Base-by-base conservation (phyloP, 139 green algal species). In the Coelastrella sp. region DNA sequence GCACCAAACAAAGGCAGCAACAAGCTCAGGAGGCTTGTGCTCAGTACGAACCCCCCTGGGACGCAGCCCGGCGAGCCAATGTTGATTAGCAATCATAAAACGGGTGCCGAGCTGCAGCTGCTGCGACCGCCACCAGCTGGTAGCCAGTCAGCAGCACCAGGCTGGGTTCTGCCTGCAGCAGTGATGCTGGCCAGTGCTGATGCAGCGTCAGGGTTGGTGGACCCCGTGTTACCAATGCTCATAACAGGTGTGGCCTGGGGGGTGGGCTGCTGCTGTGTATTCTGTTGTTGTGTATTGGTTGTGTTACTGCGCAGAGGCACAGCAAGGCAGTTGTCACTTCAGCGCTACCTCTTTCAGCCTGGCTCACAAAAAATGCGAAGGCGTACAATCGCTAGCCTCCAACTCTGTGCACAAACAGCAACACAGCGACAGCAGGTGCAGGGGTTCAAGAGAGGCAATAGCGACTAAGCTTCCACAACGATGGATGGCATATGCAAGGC, bases 11-110 rank as follows among this genome's bases (percentile, higher is more conserved):
- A 83, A 68, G 88, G 87, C 76, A 54, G 5, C 14, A 76, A 68
- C 73, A 89, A 60, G 58, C 91, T 84, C 7, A 76, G 92, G 89
- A 74, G 92, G 16, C 83, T 93, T 22, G 20, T 97, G 32, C 91
- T 97, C 8, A 92, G 77, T 73, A 85, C 96, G 17, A 94, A 86
- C 4, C 94, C 95, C 3, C 96, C 97, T 14, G 95, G 93, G 59
- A 96, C 92, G 11, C 90, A 92, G 73, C 95, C 97, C 5, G 97
- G 97, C 7, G 94, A 99, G 89, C 93, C 97, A 4, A 93, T 99
- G 88, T 79, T 90, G 4, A 75, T 97, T 19, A 95, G 93, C 87
- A 99, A 99, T 92, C 97, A 99, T 88, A 93, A 77, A 17, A 96
- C 94, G 2, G 89, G 93, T 16, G 32, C 47, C 0, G 93, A 93